Evolutionary conservation across 208 protist species (phyloP).

Genomic region (Entamoeba invadens): DNA sequence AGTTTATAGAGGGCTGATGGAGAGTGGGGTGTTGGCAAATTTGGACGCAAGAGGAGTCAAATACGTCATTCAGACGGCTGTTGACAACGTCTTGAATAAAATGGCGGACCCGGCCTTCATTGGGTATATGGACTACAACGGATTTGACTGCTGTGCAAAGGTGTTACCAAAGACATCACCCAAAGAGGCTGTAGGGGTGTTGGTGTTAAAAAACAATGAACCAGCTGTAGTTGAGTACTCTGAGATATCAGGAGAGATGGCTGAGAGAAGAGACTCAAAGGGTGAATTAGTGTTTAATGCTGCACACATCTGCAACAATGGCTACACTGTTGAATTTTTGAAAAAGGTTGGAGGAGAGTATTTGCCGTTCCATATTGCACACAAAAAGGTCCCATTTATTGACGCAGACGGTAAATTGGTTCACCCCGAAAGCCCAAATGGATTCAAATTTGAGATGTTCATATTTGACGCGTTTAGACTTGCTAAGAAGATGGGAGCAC

Average conservation of each 20-base stretch:
- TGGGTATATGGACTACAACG: slow-evolving; percentile 52
- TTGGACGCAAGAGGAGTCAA: slow-evolving; percentile 60
- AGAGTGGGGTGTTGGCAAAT: slow-evolving; percentile 49
- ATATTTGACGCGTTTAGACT: slow-evolving; percentile 16
- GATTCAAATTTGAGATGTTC: slow-evolving; percentile 26
- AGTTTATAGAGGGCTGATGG: slow-evolving; percentile 39
- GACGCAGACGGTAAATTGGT: slow-evolving; percentile 26
- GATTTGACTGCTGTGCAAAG: slow-evolving; percentile 61
- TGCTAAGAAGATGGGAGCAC: neutral
- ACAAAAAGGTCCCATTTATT: slow-evolving; percentile 69
- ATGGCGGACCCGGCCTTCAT: slow-evolving; percentile 75
- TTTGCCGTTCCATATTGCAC: slow-evolving; percentile 49
- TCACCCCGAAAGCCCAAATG: slow-evolving; percentile 2
- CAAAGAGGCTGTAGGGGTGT: slow-evolving; percentile 76
- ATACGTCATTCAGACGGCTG: slow-evolving; percentile 72
- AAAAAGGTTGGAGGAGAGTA: slow-evolving; percentile 13
- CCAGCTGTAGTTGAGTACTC: slow-evolving; percentile 85
- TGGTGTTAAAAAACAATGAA: slow-evolving; percentile 55
- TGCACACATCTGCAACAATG: slow-evolving; percentile 84
- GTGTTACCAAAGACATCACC: slow-evolving; percentile 48
- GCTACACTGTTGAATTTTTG: slow-evolving; percentile 59
- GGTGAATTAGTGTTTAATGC: slow-evolving; percentile 67
- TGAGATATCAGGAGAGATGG: slow-evolving; percentile 65
- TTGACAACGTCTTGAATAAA: slow-evolving; percentile 84
- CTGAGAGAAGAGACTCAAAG: slow-evolving; percentile 45